Conservation (phyloP, 83 land plant species). For the Larix sibirica region DNA sequence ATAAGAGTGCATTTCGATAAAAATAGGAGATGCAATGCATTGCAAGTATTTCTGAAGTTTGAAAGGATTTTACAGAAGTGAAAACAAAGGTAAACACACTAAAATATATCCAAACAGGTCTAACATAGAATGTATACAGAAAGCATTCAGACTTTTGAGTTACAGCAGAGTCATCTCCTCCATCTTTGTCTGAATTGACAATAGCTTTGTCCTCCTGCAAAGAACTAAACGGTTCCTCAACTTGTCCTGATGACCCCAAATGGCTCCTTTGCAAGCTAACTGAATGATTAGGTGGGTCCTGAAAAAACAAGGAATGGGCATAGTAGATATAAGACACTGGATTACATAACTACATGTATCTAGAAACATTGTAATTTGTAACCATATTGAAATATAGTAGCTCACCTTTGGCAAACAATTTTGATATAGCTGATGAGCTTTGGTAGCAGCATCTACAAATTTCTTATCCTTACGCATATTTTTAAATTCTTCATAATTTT, state of each 20-base stretch:
- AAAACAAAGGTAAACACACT: not conserved
- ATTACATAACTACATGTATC: not conserved
- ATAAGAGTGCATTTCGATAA: not conserved
- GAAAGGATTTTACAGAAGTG: not conserved
- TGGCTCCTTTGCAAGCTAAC: not conserved
- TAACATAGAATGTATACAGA: not conserved
- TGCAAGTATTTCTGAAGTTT: not conserved
- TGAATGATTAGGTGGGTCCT: not conserved
- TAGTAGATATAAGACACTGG: not conserved
- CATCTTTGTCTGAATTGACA: not conserved
- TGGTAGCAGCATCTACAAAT: conserved; percentile 4
- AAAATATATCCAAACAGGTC: not conserved
- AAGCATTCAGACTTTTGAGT: conserved; percentile 8
- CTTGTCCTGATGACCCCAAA: not conserved
- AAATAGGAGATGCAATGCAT: not conserved
- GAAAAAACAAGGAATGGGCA: not conserved
- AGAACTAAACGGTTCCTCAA: not conserved
- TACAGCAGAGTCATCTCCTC: not conserved
- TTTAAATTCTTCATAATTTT: conserved; percentile 3
- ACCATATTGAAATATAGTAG: not conserved
- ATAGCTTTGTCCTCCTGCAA: not conserved
- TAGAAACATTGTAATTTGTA: not conserved
- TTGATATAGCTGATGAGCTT: conserved; percentile 7
- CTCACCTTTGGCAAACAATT: not conserved
- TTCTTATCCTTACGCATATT: not conserved